Conservation (phyloP, 1,284 basidiomycete species). For the Cutaneotrichosporon curvatum region DNA sequence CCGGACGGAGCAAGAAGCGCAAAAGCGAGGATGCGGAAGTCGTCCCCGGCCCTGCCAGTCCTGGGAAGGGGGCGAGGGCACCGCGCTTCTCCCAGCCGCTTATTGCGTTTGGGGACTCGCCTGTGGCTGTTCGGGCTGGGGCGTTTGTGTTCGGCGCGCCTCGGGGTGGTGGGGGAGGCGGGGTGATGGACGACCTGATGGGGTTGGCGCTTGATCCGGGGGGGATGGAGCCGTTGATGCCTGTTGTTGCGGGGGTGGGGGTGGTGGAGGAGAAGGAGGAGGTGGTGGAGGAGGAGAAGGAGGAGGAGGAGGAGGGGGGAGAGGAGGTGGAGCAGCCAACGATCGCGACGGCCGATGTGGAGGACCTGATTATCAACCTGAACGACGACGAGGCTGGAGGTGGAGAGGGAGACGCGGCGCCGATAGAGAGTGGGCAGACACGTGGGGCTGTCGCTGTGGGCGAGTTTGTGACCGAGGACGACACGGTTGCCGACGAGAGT, state of each 20-base stretch:
- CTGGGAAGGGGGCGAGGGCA: no score
- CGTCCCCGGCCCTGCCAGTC: no score
- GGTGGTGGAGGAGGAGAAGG: not conserved
- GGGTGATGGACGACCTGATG: slow-evolving; percentile 12
- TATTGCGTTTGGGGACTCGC: slow-evolving; percentile 16
- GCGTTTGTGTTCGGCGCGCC: slow-evolving; percentile 9
- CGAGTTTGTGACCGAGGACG: no score
- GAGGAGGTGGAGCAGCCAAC: slow-evolving; percentile 2
- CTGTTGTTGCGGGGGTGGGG: no score
- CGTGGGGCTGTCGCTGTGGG: no score
- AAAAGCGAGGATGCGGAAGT: slow-evolving; percentile 10
- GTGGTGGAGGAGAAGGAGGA: slow-evolving; percentile 4
- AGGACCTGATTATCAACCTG: no score
- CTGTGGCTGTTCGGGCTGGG: not conserved
- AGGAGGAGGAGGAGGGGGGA: slow-evolving; percentile 4
- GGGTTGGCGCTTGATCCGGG: slow-evolving; percentile 2
- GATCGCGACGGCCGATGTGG: no score
- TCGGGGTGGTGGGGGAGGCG: not conserved
- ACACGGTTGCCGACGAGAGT: no score
- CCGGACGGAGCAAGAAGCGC: no score
- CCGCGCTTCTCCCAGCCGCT: slow-evolving; percentile 14
- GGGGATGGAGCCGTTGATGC: not conserved
- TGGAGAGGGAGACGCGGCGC: no score
- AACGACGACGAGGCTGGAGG: no score
- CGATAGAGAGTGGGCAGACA: no score